phyloP scores from a whole-genome alignment of 2,329 filamentous ascomycete genomes.

The Elsinoe batatas region DNA sequence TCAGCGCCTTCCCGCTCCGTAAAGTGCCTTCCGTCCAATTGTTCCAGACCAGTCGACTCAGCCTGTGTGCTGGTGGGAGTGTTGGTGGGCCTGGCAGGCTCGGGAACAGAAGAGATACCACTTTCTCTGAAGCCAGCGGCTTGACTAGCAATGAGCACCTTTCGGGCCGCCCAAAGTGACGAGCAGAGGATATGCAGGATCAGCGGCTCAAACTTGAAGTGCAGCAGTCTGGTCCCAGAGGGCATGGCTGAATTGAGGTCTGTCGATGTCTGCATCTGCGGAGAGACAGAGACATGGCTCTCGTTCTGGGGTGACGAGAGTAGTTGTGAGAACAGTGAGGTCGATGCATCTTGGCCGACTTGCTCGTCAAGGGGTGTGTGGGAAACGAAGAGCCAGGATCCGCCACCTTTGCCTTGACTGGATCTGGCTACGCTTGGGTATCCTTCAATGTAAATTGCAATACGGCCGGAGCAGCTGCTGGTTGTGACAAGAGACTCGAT shows the following conservation, averaged over 20 bases:
- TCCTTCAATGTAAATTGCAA: conserved; percentile 83
- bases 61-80: neutral
- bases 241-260: neutral
- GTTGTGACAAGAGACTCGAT: conserved; percentile 74
- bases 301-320: neutral
- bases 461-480: conserved; percentile 80
- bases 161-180: conserved; percentile 63
- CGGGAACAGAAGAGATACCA: conserved; percentile 60
- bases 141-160: conserved; percentile 63
- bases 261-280: neutral
- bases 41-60: neutral
- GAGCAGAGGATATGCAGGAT: conserved; percentile 81
- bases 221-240: conserved; percentile 36
- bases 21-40: conserved; percentile 19
- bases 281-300: neutral
- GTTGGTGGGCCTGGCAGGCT: conserved; percentile 26
- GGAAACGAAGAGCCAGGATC: conserved; percentile 78
- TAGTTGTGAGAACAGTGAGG: neutral
- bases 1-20: neutral
- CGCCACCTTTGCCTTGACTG: conserved; percentile 75
- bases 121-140: conserved; percentile 84
- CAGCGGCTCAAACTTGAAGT: conserved; percentile 94
- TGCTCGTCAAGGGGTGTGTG: conserved; percentile 55
- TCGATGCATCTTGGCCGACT: neutral
- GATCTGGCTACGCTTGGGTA: conserved; percentile 39